Base-by-base conservation (phyloP, 208 protist genomes). In the Porcisia hertigi region DNA sequence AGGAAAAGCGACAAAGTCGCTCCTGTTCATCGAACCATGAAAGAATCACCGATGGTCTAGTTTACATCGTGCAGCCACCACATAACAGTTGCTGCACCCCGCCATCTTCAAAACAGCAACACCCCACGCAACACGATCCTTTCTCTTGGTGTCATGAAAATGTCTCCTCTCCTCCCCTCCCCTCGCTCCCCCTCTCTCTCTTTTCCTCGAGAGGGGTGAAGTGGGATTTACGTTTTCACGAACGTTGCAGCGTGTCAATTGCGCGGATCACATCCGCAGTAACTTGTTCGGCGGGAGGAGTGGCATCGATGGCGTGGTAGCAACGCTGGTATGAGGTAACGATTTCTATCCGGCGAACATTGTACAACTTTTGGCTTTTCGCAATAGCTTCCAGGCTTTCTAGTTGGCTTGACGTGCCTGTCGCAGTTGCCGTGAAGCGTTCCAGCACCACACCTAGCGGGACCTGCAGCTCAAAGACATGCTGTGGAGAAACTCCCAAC, bases 391-490 rank as follows among this genome's bases (percentile, higher is more conserved):
- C 14, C 20, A 43, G 20, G 1, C 2, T n/a, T 47, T 82, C 66
- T 20, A 12, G 41, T 1, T 34, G 16, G 20, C 43, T 69, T 6
- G 71, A 16, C 2, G 45, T 9, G 5, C 2, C 60, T 25, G 20
- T 8, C 18, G 25, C 39, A 14, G 9, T 25, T n/a, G 30, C 20
- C 0, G 41, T 25, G 25, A 67, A 62, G 41, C 92, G 88, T n/a
- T 65, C 71, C 30, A 86, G 73, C 12, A 85, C 82, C 45, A 87
- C 80, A 0, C 70, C 69, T 30, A 80, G 80, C 0, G 85, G 73
- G 2, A 92, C 80, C 75, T 94, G 84, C 52, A 96, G 83, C 69
- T 89, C 79, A 66, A 97, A 82, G 69, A 96, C 83, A 16, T 75
- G 77, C 62, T 94, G 83, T 2, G 92, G 91, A n/a, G 85, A 91